Percentiles rank a stretch among this genome's conserved stretches.
phyloP scores from a whole-genome alignment of 2,329 filamentous ascomycete species.

The Scytalidium lignicola region DNA sequence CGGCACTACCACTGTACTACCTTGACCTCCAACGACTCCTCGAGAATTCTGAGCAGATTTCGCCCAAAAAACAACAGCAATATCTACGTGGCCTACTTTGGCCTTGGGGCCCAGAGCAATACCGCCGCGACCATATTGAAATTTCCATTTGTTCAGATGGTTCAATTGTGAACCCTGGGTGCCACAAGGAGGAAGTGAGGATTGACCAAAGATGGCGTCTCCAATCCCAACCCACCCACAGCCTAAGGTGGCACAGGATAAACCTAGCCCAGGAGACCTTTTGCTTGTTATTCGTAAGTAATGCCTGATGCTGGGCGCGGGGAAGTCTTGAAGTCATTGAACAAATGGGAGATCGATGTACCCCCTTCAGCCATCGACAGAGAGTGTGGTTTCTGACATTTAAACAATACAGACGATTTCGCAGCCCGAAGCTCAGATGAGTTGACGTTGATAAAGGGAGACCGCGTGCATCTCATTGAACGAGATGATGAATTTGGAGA shows the following conservation, averaged over 20 bases:
- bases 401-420: conserved; percentile 69
- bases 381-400: conserved; percentile 8
- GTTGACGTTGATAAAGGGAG: conserved; percentile 78
- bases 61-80: too few species aligned
- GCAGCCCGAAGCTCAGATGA: conserved; percentile 88
- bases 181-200: conserved; percentile 11
- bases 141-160: conserved; percentile 15
- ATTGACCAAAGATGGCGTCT: conserved; percentile 33
- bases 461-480: conserved; percentile 77
- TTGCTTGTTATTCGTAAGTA: conserved; percentile 68
- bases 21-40: not conserved
- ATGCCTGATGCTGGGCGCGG: not conserved
- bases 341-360: too few species aligned
- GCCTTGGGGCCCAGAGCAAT: too few species aligned
- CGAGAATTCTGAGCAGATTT: not conserved
- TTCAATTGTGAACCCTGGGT: conserved; percentile 13
- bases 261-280: conserved; percentile 60
- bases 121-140: not conserved
- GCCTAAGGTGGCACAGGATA: conserved; percentile 25
- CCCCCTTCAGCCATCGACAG: not conserved
- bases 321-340: not conserved
- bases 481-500: conserved; percentile 86
- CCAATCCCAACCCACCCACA: conserved; percentile 33
- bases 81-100: too few species aligned
- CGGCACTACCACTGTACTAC: not conserved